These are phyloP conservation scores for Immersiporthe knoxdaviesiana DNA, from an alignment of 2,329 filamentous ascomycete genomes.

Conservation along the genomic window DNA sequence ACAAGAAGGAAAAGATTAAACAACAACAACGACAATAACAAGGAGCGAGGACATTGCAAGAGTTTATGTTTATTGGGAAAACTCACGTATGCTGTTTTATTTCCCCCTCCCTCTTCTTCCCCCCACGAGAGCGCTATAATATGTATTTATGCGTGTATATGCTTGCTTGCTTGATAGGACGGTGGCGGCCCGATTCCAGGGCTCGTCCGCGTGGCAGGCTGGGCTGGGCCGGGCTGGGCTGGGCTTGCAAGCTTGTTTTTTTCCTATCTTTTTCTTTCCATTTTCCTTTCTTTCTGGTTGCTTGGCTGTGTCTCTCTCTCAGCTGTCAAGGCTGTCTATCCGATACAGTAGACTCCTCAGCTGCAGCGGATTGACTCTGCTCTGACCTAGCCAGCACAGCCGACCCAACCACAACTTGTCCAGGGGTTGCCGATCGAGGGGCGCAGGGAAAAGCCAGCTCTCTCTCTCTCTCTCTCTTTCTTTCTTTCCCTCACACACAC, in stretches of 20 bases:
- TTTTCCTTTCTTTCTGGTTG: no score
- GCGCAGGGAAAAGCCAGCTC: neutral
- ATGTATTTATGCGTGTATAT: neutral
- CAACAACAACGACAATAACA: neutral
- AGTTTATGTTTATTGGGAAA: neutral
- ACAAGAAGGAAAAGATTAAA: neutral
- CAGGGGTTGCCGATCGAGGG: neutral
- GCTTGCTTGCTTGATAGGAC: neutral
- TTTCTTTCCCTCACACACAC: no score
- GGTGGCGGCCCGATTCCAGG: neutral
- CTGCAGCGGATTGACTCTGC: neutral
- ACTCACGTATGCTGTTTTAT: neutral
- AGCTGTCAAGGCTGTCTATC: constrained; percentile 9
- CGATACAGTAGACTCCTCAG: constrained; percentile 6
- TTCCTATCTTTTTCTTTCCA: neutral
- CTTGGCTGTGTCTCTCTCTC: neutral
- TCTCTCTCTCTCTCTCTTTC: neutral
- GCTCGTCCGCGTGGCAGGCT: neutral
- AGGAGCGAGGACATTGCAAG: no score
- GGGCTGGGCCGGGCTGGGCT: neutral
- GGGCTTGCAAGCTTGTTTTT: constrained; percentile 8
- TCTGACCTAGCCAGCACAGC: neutral
- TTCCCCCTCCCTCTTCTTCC: neutral
- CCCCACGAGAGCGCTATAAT: no score
- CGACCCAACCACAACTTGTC: neutral